Base-by-base conservation (phyloP, 2,329 filamentous ascomycete species). In the Penicillium sclerotiorum region DNA sequence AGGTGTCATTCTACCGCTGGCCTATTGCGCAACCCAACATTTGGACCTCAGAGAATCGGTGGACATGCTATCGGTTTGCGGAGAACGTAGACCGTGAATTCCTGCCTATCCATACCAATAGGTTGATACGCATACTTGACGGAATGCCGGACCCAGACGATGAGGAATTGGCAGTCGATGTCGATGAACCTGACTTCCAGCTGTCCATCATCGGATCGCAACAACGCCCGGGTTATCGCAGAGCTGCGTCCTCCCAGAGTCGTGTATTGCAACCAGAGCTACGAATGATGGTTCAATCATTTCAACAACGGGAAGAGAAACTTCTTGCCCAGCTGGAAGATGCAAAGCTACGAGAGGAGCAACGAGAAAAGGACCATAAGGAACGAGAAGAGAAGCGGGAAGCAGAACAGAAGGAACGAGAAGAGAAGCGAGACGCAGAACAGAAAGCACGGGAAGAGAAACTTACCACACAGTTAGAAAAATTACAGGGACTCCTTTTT, bases 61-160 rank as follows among this genome's bases (percentile, higher is more conserved):
- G 45, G 45, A 47, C 36, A 39, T 47, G 36, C 30, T 47, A 47
- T 40, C 25, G 36, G 17, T 47, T 40, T 27, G 36, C 40, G 36
- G 45, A 47, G 25, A 47, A 47, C 23, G n/a, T 47, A n/a, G 45
- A 47, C 25, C 45, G 45, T 32, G 45, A 47, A 33, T 47, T 47
- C 35, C 45, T 47, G 25, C 45, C 45, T 39, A 39, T 47, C 27
- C 45, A 47, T 47, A 47, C 45, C 13, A 12, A 32, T 15, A 35
- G 45, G 17, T 22, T 47, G 25, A 40, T 47, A 25, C 35, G 45
- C 15, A 47, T 47, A 23, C 15, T 47, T 17, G 45, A 47, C 20
- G 18, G 7, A 35, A 28, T 47, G 12, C 45, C 36, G 21, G 33
- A 40, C 35, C 45, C 45, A 30, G 45, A 47, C 17, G 45, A 47